Conservation (phyloP, 2,329 filamentous ascomycete genomes). For the Fusarium musae region DNA sequence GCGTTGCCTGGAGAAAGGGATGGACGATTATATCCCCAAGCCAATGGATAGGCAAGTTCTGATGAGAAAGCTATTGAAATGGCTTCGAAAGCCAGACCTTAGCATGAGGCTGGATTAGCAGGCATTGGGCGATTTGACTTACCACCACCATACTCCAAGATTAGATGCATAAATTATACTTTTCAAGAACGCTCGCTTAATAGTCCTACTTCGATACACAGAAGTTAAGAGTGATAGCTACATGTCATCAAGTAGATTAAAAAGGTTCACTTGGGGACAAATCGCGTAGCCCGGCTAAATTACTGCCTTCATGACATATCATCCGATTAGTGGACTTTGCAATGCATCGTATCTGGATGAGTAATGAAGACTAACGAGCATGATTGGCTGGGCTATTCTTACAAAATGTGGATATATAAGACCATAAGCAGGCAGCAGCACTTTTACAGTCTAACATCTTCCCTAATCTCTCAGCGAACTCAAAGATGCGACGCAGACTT, state of each 20-base stretch:
- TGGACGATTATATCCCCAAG: conserved; percentile 8
- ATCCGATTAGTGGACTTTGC: background rate
- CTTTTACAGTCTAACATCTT: background rate
- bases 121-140: no score
- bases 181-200: rapidly evolving
- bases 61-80: conserved; percentile 2
- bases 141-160: rapidly evolving
- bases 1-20: conserved; percentile 1
- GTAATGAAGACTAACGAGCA: background rate
- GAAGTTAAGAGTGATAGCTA: rapidly evolving
- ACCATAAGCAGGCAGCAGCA: background rate
- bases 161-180: background rate
- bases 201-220: rapidly evolving
- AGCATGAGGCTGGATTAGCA: background rate
- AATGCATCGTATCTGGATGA: background rate
- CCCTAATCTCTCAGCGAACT: background rate
- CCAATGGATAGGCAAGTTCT: conserved; percentile 1
- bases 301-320: background rate
- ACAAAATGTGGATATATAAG: background rate
- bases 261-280: background rate
- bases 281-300: no score
- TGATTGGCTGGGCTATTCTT: background rate
- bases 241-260: background rate
- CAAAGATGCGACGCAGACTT: background rate
- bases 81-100: background rate